Evolutionary conservation across 1,284 basidiomycete genomes (phyloP), one percentile per base, ranked within the genome.

Genomic region (Cutaneotrichosporon sp.): DNA sequence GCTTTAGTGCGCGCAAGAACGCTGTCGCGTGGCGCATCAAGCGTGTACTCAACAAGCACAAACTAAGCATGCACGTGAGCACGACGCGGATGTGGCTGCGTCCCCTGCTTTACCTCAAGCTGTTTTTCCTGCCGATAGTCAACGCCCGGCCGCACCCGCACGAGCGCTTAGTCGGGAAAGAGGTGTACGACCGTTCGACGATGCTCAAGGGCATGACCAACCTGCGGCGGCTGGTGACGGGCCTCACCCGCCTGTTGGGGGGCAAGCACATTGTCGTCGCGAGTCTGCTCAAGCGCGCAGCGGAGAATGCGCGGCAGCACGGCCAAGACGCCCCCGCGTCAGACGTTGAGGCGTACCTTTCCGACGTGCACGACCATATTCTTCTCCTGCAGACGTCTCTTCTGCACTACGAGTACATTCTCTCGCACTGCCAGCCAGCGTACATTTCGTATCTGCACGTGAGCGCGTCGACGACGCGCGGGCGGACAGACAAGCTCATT

Each of bases 361-460:
- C 89, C 42, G 93, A 97, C 72, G 82, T 97, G 4, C 88, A 93
- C 79, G 90, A 97, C 75, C 93, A 97, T 72, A 91, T 97, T 59
- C 74, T 93, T 26, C 85, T 89, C 2, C 79, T 97, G 59, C 87
- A 93, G 64, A 85, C 88, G 62, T 84, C 89, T 3, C 80, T 97
- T 46, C 81, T 79, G n/a, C 87, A 94, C 70, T 90, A 88, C 74
- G 92, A 97, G 68, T 86, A 85, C 36, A 85, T 91, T 73, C 79
- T 97, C 21, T 85, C 85, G 54, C 86, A 94, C 63, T 87, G 87
- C 23, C 90, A 96, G 67, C 87, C 87, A 1, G 84, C 84, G 1
- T 96, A 94, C 71, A 77, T 94, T 13, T 82, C 85, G 7, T 84
- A 90, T 56, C 80, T 96, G 3, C 81, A 83, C 3, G 76, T 87